Evolutionary conservation across 441 rosid genomes (phyloP).

Genomic region (Gossypium schwendimanii): DNA sequence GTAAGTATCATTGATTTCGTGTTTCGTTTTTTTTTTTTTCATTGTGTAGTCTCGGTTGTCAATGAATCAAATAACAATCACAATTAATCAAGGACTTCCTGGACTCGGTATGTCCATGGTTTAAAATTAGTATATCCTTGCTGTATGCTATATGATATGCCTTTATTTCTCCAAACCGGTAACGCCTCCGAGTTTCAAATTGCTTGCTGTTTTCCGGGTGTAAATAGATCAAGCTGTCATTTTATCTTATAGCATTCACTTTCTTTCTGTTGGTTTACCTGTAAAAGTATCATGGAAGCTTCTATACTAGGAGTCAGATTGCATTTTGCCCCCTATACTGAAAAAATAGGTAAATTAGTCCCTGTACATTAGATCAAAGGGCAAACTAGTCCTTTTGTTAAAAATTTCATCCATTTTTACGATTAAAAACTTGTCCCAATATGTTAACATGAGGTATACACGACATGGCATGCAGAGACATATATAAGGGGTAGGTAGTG

Average conservation of each 20-base stretch:
- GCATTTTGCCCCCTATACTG: too few species aligned
- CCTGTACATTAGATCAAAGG: too few species aligned
- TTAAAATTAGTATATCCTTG: background rate
- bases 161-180: background rate
- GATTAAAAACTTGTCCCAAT: too few species aligned
- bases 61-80: background rate
- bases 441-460: too few species aligned
- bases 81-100: background rate
- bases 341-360: too few species aligned
- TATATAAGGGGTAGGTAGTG: too few species aligned
- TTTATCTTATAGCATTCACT: background rate
- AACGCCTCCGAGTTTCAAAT: background rate
- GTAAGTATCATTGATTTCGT: conserved; percentile 35
- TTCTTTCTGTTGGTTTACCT: background rate
- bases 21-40: background rate
- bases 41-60: background rate
- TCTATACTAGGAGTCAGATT: too few species aligned
- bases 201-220: background rate
- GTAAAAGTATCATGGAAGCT: too few species aligned
- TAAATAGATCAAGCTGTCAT: background rate
- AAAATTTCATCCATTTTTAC: too few species aligned
- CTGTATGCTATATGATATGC: background rate
- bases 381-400: too few species aligned
- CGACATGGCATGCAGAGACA: too few species aligned
- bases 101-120: background rate